These are phyloP conservation scores for Cercospora sesami DNA, from an alignment of 2,329 filamentous ascomycete species.

Conservation along the genomic window DNA sequence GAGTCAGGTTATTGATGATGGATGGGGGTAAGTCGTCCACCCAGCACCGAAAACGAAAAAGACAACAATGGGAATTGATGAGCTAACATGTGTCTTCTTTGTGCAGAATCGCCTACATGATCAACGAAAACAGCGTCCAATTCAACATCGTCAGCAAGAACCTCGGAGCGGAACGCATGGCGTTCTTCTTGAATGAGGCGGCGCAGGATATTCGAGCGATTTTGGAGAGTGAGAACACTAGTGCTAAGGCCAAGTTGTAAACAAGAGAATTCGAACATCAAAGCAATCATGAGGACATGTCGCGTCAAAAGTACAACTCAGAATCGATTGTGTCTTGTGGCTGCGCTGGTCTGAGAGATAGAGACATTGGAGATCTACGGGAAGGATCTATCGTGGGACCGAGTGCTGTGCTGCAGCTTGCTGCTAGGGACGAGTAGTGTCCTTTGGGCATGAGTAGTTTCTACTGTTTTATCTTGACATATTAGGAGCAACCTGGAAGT, in stretches of 20 bases:
- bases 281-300: not conserved
- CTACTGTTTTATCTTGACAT: not conserved
- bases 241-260: slow-evolving; percentile 15
- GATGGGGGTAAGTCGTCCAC: slow-evolving; percentile 83
- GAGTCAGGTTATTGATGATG: slow-evolving; percentile 94
- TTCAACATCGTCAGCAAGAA: slow-evolving; percentile 98
- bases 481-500: not conserved
- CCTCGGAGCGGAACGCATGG: slow-evolving; percentile 87
- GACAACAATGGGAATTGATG: too few species aligned
- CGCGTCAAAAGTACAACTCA: not conserved
- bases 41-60: too few species aligned
- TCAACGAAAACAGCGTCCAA: slow-evolving; percentile 98
- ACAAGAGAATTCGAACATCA: not conserved
- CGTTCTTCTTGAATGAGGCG: slow-evolving; percentile 91
- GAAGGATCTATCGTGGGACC: too few species aligned
- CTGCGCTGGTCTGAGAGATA: too few species aligned
- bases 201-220: slow-evolving; percentile 86
- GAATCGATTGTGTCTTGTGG: too few species aligned
- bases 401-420: too few species aligned
- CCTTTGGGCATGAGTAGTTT: not conserved
- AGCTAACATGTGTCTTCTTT: too few species aligned
- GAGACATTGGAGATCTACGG: too few species aligned
- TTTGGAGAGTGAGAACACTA: slow-evolving; percentile 64
- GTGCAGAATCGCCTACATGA: slow-evolving; percentile 87
- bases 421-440: too few species aligned